Percentiles rank a stretch among this genome's conserved stretches.
Conservation (phyloP, 371 early-diverging fungal genomes). For the Gilbertella persicaria region DNA sequence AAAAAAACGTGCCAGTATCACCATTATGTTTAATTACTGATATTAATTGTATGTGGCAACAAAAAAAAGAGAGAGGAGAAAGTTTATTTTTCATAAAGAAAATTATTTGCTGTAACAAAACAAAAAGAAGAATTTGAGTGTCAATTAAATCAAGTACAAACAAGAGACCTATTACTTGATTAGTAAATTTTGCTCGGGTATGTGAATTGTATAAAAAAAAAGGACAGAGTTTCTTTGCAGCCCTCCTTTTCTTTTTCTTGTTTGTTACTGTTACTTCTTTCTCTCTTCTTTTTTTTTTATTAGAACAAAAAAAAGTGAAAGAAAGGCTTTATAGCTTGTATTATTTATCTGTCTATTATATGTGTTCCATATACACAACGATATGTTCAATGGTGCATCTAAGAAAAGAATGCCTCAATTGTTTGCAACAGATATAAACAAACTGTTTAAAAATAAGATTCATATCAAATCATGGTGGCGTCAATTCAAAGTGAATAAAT, state of each 20-base stretch:
- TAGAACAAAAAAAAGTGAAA: not conserved
- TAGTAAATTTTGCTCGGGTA: conserved; percentile 29
- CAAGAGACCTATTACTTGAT: conserved; percentile 15
- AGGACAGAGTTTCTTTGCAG: conserved; percentile 2
- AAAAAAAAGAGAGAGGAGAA: too few species aligned
- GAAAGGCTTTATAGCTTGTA: too few species aligned
- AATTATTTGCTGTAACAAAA: too few species aligned
- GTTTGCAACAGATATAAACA: conserved; percentile 2
- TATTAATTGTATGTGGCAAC: too few species aligned
- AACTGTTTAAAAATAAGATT: conserved; percentile 12
- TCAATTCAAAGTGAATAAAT: conserved; percentile 8
- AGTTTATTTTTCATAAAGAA: too few species aligned
- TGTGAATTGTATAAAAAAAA: conserved; percentile 5
- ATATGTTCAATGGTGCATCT: conserved; percentile 3
- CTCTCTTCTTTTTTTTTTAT: conserved; percentile 2
- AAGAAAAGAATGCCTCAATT: conserved; percentile 11
- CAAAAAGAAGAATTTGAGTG: too few species aligned
- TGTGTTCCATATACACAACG: not conserved
- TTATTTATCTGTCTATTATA: not conserved
- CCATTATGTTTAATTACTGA: too few species aligned
- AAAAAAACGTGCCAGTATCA: too few species aligned
- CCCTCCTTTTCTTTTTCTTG: conserved; percentile 2
- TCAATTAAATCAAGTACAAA: not conserved
- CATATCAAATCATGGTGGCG: conserved; percentile 25
- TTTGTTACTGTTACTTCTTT: conserved; percentile 1